Conservation (phyloP, 2,329 filamentous ascomycete genomes). For the Arthrobotrys sphaeroides region DNA sequence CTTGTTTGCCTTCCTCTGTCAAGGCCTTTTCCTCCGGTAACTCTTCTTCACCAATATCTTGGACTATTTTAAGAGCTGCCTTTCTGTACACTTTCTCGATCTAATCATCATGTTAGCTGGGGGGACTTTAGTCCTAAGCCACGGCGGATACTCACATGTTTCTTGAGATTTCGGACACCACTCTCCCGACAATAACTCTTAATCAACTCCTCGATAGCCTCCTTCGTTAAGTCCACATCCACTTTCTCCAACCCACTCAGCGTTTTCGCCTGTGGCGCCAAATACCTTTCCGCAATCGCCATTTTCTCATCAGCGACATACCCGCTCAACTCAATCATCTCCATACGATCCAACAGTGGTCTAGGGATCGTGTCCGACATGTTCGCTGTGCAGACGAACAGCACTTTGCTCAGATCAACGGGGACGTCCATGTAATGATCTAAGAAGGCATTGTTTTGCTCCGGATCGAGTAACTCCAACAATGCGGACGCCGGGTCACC, state of each 20-base stretch:
- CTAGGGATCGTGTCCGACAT: slow-evolving; percentile 98
- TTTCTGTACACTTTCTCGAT: slow-evolving; percentile 99
- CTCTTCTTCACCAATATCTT: slow-evolving; percentile 86
- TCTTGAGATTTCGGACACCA: slow-evolving; percentile 96
- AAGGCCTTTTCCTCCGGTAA: slow-evolving; percentile 82
- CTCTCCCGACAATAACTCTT: slow-evolving; percentile 98
- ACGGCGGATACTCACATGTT: slow-evolving; percentile 68
- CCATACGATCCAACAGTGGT: slow-evolving; percentile 94
- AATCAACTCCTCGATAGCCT: slow-evolving; percentile 94
- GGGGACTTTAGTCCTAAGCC: background rate
- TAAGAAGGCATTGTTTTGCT: slow-evolving; percentile 96
- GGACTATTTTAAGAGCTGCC: slow-evolving; percentile 94
- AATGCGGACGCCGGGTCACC: slow-evolving; percentile 94
- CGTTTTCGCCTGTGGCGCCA: slow-evolving; percentile 93
- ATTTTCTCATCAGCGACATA: slow-evolving; percentile 99
- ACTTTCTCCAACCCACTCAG: slow-evolving; percentile 88
- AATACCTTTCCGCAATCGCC: slow-evolving; percentile 92
- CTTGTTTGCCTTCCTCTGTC: slow-evolving; percentile 74
- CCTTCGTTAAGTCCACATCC: slow-evolving; percentile 84
- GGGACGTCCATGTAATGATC: slow-evolving; percentile 99
- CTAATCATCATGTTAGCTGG: slow-evolving; percentile 52
- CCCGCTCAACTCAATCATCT: slow-evolving; percentile 93
- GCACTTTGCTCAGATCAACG: slow-evolving; percentile 93
- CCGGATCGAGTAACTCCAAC: slow-evolving; percentile 90
- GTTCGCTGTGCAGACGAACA: slow-evolving; percentile 98